phyloP scores from a whole-genome alignment of 352 stramenopile genomes.

The Thraustotheca clavata region DNA sequence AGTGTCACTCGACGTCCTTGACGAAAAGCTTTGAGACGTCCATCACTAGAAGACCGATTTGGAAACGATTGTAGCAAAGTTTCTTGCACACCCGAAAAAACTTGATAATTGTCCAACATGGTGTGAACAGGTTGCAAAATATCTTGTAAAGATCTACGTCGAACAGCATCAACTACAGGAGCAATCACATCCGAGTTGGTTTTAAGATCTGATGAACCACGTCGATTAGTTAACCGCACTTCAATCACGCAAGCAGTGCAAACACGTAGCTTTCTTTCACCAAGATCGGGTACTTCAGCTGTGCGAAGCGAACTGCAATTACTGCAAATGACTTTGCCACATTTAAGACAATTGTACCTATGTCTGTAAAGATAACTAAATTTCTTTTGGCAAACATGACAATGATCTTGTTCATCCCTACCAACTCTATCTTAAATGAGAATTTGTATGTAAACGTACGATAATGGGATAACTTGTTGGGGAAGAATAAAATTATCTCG shows the following conservation, averaged over 20 bases:
- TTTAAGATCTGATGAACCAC: constrained; percentile 68
- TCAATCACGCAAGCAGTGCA: constrained; percentile 73
- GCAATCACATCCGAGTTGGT: constrained; percentile 35
- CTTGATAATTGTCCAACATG: constrained; percentile 3
- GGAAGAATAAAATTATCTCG: constrained; percentile 68
- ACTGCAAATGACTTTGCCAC: constrained; percentile 67
- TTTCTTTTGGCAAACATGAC: constrained; percentile 61
- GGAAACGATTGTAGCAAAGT: background rate
- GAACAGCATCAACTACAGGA: background rate
- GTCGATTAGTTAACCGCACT: constrained; percentile 48
- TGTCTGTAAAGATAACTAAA: constrained; percentile 56
- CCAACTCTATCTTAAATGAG: too few species aligned
- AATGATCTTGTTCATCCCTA: constrained; percentile 61
- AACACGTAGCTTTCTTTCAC: constrained; percentile 63
- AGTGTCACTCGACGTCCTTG: constrained; percentile 4
- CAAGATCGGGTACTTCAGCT: constrained; percentile 55
- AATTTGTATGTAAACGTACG: too few species aligned
- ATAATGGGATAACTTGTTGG: constrained; percentile 10
- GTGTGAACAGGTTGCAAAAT: background rate
- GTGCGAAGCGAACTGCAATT: constrained; percentile 61
- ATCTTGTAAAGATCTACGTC: background rate
- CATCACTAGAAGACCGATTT: background rate
- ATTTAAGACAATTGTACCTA: constrained; percentile 80
- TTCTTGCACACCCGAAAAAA: constrained; percentile 3
- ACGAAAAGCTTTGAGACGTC: background rate